Conservation (phyloP, 176 grass and related monocot species). For the Dendrocalamus sinicus region DNA sequence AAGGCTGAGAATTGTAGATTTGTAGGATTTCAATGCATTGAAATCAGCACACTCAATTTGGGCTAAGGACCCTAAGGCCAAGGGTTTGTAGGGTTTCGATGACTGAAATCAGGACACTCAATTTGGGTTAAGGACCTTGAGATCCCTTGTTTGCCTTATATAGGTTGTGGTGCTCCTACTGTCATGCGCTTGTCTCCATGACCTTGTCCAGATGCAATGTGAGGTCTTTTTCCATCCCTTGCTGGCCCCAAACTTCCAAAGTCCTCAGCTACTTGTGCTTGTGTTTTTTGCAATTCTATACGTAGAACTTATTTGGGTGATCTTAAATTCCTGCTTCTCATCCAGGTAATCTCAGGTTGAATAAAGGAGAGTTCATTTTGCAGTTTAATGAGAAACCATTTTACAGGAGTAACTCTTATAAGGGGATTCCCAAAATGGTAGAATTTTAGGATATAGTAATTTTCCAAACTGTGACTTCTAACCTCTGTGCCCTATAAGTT, state of each 20-base stretch:
- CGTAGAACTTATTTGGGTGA: neutral
- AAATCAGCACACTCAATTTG: neutral
- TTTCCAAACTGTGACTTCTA: neutral
- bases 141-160: slow-evolving; percentile 13
- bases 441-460: neutral
- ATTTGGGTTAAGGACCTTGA: neutral
- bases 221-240: slow-evolving; percentile 2
- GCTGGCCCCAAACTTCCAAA: neutral
- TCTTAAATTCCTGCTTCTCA: neutral
- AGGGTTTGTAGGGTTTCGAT: neutral
- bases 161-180: slow-evolving; percentile 4
- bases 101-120: slow-evolving; percentile 4
- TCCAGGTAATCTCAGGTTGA: neutral
- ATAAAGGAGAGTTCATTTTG: neutral
- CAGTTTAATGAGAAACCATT: neutral
- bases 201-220: slow-evolving; percentile 14
- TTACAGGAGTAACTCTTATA: neutral
- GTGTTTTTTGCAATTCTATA: slow-evolving; percentile 13
- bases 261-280: neutral
- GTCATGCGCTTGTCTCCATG: neutral
- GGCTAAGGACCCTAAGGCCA: neutral
- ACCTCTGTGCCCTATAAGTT: neutral
- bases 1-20: neutral
- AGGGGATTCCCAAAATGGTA: neutral
- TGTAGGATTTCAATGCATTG: neutral